Evolutionary conservation across 2,329 filamentous ascomycete species (phyloP).

Genomic region (Pseudogymnoascus sp.): DNA sequence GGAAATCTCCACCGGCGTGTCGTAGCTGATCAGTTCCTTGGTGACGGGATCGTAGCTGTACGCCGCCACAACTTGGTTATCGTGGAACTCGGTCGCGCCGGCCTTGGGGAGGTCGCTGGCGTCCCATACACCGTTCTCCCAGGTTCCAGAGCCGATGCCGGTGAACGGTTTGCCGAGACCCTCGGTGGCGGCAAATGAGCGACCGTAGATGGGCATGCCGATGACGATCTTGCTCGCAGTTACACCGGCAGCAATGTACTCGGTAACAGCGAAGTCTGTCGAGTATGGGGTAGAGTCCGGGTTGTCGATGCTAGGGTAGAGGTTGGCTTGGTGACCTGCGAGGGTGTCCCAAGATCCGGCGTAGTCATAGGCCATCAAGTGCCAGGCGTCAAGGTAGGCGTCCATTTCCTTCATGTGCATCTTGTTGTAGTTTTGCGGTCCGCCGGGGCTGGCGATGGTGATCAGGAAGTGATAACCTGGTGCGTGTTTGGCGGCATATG

Average conservation of each 20-base stretch:
- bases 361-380: conserved; percentile 68
- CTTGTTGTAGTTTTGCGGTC: conserved; percentile 38
- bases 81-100: conserved; percentile 49
- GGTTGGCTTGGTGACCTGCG: conserved; percentile 63
- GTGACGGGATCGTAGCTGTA: conserved; percentile 59
- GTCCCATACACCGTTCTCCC: conserved; percentile 70
- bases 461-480: conserved; percentile 44
- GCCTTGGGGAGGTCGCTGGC: conserved; percentile 65
- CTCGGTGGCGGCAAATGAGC: conserved; percentile 55
- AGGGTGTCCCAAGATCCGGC: conserved; percentile 54
- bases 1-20: conserved; percentile 50
- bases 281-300: conserved; percentile 59
- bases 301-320: conserved; percentile 48
- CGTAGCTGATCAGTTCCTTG: conserved; percentile 62
- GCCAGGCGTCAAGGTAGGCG: conserved; percentile 43
- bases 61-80: conserved; percentile 50
- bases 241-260: conserved; percentile 57
- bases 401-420: conserved; percentile 41
- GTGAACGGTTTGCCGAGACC: conserved; percentile 56
- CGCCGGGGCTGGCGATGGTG: conserved; percentile 44
- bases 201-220: conserved; percentile 74
- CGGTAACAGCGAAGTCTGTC: conserved; percentile 53
- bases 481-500: conserved; percentile 38
- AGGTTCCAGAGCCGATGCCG: conserved; percentile 58
- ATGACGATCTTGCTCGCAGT: conserved; percentile 59